Evolutionary conservation across 2,329 filamentous ascomycete species (phyloP).

Genomic region (Verticillium alfalfae): DNA sequence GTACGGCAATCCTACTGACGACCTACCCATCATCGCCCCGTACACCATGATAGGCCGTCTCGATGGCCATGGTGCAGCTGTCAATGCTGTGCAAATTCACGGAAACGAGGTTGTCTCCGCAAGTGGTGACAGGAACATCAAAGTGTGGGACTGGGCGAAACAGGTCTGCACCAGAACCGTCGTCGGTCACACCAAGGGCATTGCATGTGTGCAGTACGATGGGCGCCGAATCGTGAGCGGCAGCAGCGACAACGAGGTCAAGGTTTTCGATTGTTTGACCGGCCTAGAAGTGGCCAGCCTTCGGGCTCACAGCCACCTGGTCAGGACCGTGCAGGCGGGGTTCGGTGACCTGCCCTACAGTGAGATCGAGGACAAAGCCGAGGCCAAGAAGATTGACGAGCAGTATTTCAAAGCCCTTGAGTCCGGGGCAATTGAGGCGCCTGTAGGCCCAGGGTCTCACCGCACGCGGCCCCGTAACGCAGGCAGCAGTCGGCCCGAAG

Average conservation of each 20-base stretch:
- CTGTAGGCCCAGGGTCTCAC: conserved; percentile 17
- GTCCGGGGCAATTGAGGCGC: conserved; percentile 38
- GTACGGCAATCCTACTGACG: conserved; percentile 38
- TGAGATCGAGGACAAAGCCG: conserved; percentile 64
- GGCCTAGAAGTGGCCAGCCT: conserved; percentile 87
- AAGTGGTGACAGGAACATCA: conserved; percentile 88
- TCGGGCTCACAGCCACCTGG: conserved; percentile 74
- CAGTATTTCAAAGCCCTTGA: conserved; percentile 62
- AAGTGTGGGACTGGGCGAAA: conserved; percentile 86
- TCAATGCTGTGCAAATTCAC: conserved; percentile 91
- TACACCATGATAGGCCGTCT: conserved; percentile 76
- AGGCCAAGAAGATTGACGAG: conserved; percentile 68
- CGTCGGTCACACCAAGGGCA: conserved; percentile 86
- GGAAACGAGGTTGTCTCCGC: conserved; percentile 87
- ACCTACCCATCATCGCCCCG: conserved; percentile 51
- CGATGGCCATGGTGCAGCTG: conserved; percentile 81
- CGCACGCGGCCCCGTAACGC: conserved; percentile 50
- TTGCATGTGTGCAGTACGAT: conserved; percentile 96
- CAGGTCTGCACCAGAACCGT: conserved; percentile 73
- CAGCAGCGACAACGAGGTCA: conserved; percentile 92
- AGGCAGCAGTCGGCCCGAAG: conserved; percentile 68
- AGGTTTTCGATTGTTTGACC: conserved; percentile 84
- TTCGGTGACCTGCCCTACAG: conserved; percentile 86
- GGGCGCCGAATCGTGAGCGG: conserved; percentile 90
- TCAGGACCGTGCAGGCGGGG: conserved; percentile 90